Evolutionary conservation across 1,284 basidiomycete species (phyloP).

Genomic region (Trametes sp.): DNA sequence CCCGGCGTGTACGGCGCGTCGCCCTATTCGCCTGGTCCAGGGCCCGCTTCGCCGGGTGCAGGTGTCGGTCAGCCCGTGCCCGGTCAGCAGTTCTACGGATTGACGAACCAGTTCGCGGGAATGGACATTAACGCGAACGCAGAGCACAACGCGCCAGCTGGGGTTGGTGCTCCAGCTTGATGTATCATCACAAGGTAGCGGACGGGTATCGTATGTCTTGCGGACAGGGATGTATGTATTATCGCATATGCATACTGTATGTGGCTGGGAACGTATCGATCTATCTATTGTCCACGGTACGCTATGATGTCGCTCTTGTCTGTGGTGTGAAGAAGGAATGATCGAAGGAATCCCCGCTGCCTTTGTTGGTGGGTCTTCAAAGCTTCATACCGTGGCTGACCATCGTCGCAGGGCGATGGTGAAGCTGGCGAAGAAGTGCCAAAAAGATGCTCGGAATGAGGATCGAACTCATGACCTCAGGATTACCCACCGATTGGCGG

Average conservation of each 20-base stretch:
- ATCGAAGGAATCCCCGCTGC: too few species aligned
- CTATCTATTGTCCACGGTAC: neutral
- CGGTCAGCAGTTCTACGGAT: constrained; percentile 35
- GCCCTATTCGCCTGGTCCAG: constrained; percentile 32
- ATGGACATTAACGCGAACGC: constrained; percentile 41
- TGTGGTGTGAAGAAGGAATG: too few species aligned
- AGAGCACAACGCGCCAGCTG: constrained; percentile 30
- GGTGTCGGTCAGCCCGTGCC: constrained; percentile 21
- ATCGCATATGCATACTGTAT: neutral
- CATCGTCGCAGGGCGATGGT: neutral
- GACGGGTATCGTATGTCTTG: neutral
- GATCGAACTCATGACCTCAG: constrained; percentile 36
- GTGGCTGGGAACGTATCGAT: neutral
- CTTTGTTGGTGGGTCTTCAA: too few species aligned
- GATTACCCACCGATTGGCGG: constrained; percentile 18
- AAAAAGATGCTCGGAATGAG: constrained; percentile 31
- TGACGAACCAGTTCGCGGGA: constrained; percentile 43
- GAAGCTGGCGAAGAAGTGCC: neutral
- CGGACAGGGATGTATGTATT: constrained; percentile 1
- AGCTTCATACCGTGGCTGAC: too few species aligned
- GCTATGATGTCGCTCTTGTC: too few species aligned
- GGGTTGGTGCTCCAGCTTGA: constrained; percentile 40
- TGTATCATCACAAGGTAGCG: too few species aligned
- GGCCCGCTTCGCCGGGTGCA: constrained; percentile 20
- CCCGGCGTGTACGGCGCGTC: constrained; percentile 36